These are phyloP conservation scores for Rutstroemia sp. DNA, from an alignment of 2,329 filamentous ascomycete genomes.

Conservation along the genomic window DNA sequence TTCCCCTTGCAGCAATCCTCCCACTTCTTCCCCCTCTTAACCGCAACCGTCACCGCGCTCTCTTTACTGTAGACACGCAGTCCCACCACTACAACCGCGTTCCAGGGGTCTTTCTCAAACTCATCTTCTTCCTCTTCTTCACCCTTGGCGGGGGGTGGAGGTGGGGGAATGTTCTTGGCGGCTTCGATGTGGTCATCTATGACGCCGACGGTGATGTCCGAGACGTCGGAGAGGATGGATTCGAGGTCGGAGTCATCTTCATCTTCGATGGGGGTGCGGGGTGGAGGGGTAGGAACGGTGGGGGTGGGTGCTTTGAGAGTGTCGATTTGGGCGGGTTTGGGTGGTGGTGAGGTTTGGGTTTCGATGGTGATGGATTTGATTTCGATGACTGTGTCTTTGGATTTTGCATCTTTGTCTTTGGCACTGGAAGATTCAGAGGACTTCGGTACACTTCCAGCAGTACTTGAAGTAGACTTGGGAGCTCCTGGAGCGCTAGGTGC, in stretches of 20 bases:
- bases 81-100: slow-evolving; percentile 54
- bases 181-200: slow-evolving; percentile 18
- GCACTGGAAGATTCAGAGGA: background rate
- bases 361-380: background rate
- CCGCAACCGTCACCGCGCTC: slow-evolving; percentile 20
- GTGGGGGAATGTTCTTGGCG: slow-evolving; percentile 9
- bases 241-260: slow-evolving; percentile 11
- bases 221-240: slow-evolving; percentile 18
- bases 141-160: slow-evolving; percentile 3
- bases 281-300: background rate
- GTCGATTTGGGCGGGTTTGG: background rate
- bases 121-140: slow-evolving; percentile 46
- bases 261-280: background rate
- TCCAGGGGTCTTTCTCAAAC: slow-evolving; percentile 52
- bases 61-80: slow-evolving; percentile 52
- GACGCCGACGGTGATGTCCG: slow-evolving; percentile 13
- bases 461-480: too few relatives aligned
- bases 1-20: slow-evolving; percentile 13
- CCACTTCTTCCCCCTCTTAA: slow-evolving; percentile 19
- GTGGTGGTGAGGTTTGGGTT: background rate
- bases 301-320: background rate
- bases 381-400: background rate
- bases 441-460: too few relatives aligned
- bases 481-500: too few relatives aligned
- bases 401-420: background rate